Base-by-base conservation (phyloP, 1,284 basidiomycete genomes). In the Singerocomus rubriflavus region DNA sequence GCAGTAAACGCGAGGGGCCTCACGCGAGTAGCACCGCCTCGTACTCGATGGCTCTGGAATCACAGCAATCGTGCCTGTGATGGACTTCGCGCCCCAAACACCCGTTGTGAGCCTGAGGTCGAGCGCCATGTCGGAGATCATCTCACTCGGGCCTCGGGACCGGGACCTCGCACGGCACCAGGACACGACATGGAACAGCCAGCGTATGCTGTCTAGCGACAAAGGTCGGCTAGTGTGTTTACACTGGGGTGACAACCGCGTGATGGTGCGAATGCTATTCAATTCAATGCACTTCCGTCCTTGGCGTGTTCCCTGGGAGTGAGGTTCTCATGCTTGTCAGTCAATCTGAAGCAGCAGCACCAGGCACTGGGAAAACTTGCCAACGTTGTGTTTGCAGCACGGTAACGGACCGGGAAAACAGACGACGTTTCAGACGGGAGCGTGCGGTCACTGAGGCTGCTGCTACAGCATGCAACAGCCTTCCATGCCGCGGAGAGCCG, bases 401-500 rank as follows among this genome's bases (percentile, higher is more conserved):
- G 6, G 38, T 30, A 33, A 14, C 35, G n/a, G 32, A 44, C 40
- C 46, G 46, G 33, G 41, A 37, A 37, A 21, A 49, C 39, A 43
- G 17, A 48, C 36, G 38, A 55, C 17, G 54, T 63, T 58, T 48
- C 57, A 57, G 45, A 48, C 31, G 26, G 54, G 50, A 36, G 36
- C 29, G 30, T 31, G 31, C 42, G 41, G 40, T 42, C 43, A 42
- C 45, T 10, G 57, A 42, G 38, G 25, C 21, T 30, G 31, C 42
- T 27, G 21, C 27, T 33, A 17, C 21, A 32, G 8, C 37, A 44
- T 41, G 34, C 50, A 48, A 29, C 17, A 46, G 21, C 46, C 29
- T 32, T 50, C 46, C 32, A 37, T 39, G 48, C 65, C 65, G 60
- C 62, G 65, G 60, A 66, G 42, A 47, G 48, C 62, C 60, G 62